Conservation (phyloP, 2,329 filamentous ascomycete genomes). For the Aureobasidium namibiae region DNA sequence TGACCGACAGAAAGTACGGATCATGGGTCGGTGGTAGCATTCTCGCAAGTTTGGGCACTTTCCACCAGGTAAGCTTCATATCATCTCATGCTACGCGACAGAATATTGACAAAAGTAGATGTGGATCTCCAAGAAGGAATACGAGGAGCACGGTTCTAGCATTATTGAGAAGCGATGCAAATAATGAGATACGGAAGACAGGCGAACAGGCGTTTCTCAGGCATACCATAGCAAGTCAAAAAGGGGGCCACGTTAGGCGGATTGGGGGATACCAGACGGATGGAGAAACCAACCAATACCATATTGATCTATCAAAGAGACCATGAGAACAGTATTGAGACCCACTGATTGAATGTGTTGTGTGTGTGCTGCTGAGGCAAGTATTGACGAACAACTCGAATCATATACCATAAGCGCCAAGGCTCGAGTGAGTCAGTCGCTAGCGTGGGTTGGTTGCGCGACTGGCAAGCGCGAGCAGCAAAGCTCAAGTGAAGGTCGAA, state of each 20-base stretch:
- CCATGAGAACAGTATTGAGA: not conserved
- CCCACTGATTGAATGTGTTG: not conserved
- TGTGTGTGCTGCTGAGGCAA: not conserved
- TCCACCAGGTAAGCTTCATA: constrained; percentile 58
- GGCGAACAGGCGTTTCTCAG: constrained; percentile 7
- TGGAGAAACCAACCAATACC: not conserved
- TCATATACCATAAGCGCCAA: not conserved
- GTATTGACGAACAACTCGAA: not conserved
- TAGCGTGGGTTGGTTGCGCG: not conserved
- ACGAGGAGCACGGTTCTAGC: constrained; percentile 83
- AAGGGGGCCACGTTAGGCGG: not conserved
- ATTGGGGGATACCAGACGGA: not conserved
- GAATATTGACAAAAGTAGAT: constrained; percentile 40
- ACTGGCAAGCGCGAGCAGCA: not conserved
- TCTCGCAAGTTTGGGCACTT: constrained; percentile 86
- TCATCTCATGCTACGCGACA: not conserved
- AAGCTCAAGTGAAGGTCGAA: constrained; percentile 1
- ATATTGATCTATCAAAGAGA: no score
- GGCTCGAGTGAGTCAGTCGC: not conserved
- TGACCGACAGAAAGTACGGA: constrained; percentile 82
- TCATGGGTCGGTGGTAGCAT: constrained; percentile 97
- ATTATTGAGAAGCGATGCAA: constrained; percentile 97
- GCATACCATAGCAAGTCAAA: constrained; percentile 3
- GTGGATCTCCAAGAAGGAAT: constrained; percentile 98
- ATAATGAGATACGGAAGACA: constrained; percentile 33